Conservation (phyloP, 2,329 filamentous ascomycete species). For the Calonectria pseudoreteaudii region DNA sequence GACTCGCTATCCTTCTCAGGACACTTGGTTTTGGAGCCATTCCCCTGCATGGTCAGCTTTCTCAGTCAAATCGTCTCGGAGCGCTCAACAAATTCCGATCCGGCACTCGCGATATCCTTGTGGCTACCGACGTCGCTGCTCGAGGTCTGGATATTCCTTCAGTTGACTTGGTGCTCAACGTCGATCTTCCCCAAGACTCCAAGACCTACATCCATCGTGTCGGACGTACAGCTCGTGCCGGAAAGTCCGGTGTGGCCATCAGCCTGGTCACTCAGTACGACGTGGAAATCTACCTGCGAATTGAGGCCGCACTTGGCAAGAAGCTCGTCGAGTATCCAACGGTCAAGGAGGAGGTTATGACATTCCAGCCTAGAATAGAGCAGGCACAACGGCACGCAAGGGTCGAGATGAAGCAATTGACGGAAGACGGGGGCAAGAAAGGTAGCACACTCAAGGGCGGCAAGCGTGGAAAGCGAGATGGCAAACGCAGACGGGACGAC, state of each 20-base stretch:
- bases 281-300: slow-evolving; percentile 81
- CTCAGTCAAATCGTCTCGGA: slow-evolving; percentile 86
- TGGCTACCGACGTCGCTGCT: slow-evolving; percentile 94
- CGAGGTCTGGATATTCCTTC: slow-evolving; percentile 92
- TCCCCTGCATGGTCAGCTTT: slow-evolving; percentile 91
- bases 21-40: slow-evolving; percentile 90
- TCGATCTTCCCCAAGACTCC: slow-evolving; percentile 83
- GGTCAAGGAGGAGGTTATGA: slow-evolving; percentile 86
- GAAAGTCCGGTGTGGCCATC: slow-evolving; percentile 85
- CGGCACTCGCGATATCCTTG: slow-evolving; percentile 84
- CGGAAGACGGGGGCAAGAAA: slow-evolving; percentile 75
- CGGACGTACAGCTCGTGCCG: slow-evolving; percentile 87
- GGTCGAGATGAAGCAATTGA: slow-evolving; percentile 82
- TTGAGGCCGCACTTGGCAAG: slow-evolving; percentile 85
- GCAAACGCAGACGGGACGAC: slow-evolving; percentile 61
- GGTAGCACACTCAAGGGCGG: slow-evolving; percentile 53
- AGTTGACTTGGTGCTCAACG: slow-evolving; percentile 90
- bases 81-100: slow-evolving; percentile 91
- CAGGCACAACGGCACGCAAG: slow-evolving; percentile 86
- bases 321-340: slow-evolving; percentile 77
- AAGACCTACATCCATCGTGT: slow-evolving; percentile 95
- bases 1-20: slow-evolving; percentile 84
- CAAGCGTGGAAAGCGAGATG: slow-evolving; percentile 58
- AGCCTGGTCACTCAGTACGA: slow-evolving; percentile 90
- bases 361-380: slow-evolving; percentile 80